phyloP scores from a whole-genome alignment of 345 rosid species.

The Streptanthus diversifolius region DNA sequence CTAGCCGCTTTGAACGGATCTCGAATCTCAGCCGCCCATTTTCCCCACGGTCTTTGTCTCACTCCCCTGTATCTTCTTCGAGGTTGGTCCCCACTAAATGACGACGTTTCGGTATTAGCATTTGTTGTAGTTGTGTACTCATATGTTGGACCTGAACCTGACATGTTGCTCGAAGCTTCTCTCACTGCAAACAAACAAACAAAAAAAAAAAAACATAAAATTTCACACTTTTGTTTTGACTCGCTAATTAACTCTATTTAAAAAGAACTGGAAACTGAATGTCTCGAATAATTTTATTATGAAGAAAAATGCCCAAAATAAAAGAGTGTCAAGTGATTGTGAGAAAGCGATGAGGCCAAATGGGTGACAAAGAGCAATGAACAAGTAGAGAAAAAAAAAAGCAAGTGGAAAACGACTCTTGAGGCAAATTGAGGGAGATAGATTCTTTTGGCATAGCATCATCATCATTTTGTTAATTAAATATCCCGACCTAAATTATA shows the following conservation, averaged over 20 bases:
- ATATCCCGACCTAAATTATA: not conserved
- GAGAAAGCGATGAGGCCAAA: constrained; percentile 26
- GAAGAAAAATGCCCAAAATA: not conserved
- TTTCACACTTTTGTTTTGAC: constrained; percentile 4
- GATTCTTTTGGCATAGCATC: constrained; percentile 29
- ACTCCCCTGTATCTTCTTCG: constrained; percentile 79
- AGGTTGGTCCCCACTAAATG: constrained; percentile 39
- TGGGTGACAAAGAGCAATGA: constrained; percentile 26
- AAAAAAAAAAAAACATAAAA: not conserved
- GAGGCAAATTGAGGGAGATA: constrained; percentile 28
- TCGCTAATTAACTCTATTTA: not conserved
- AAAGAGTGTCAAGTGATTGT: not conserved
- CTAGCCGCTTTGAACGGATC: constrained; percentile 87
- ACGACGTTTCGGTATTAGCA: constrained; percentile 20
- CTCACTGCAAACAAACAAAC: constrained; percentile 20
- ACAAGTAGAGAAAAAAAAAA: constrained; percentile 9
- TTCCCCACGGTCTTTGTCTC: constrained; percentile 91
- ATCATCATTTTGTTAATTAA: not conserved
- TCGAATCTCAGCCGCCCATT: constrained; percentile 96
- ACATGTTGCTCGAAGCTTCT: constrained; percentile 31
- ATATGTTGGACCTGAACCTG: constrained; percentile 36
- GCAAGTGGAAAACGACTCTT: constrained; percentile 24
- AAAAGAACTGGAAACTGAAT: not conserved
- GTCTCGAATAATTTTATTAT: not conserved
- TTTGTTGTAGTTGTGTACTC: constrained; percentile 39